Base-by-base conservation (phyloP, 331 rosid species). In the Malus hybrid region DNA sequence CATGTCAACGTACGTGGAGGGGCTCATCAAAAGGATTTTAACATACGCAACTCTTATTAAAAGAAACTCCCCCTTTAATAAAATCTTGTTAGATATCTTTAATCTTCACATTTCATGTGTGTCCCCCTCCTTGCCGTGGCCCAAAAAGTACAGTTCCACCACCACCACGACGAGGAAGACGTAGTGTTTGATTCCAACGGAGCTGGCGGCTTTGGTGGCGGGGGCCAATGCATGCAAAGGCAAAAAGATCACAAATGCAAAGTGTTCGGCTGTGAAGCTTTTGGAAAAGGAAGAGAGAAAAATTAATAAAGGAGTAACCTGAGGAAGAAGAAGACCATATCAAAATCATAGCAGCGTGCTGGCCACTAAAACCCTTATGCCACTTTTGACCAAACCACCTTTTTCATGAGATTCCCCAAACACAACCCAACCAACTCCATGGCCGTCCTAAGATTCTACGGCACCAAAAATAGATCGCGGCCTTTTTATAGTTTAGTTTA, bases 401-500 rank as follows among this genome's bases (percentile, higher is more conserved):
- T 88, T 42, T 88, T 80, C 36, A 82, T 69, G 88, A 83, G 87
- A 88, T 88, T 91, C 92, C 85, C 76, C 39, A 31, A 82, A 80
- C 83, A 69, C 66, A 61, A 80, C 91, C 75, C 83, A 85, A 80
- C 75, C 82, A 85, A 79, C 83, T 84, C 78, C 24, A 32, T 81
- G 88, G 92, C 92, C 97, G 87, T 82, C 97, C 94, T 80, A 80
- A 80, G 89, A 89, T 93, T 87, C 93, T 80, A 70, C 78, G 80
- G 36, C 84, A 86, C 83, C 79, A 55, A 74, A 76, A 67, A 79
- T 74, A 81, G 86, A 87, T 81, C 80, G 85, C 34, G 83, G 79
- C 88, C 80, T 69, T 79, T 70, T 72, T 11, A 18, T 70, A 32
- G 24, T 75, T 59, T 65, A 65, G 24, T 61, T 61, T 24, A 27